Evolutionary conservation across 1,139 yeast species (phyloP).

Genomic region (Meyerozyma carpophila): DNA sequence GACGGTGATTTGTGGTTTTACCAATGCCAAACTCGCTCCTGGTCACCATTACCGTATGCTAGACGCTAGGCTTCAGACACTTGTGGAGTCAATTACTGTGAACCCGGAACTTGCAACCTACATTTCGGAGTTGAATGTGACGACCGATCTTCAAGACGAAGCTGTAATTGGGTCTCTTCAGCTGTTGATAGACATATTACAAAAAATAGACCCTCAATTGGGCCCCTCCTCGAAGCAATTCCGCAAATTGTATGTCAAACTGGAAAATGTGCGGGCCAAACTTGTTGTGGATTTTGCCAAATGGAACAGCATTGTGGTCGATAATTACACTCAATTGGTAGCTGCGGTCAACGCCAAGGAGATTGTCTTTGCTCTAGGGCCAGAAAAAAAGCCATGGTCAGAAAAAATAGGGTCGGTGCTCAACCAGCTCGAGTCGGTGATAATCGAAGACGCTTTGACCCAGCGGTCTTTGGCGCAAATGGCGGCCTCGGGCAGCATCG

Average conservation of each 20-base stretch:
- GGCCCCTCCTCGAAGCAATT: not conserved
- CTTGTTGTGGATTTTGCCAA: not conserved
- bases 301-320: slow-evolving; percentile 5
- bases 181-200: not conserved
- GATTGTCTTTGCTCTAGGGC: slow-evolving; percentile 8
- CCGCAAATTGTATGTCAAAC: not conserved
- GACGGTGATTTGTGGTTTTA: slow-evolving; percentile 23
- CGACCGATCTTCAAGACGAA: slow-evolving; percentile 5
- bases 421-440: slow-evolving; percentile 5
- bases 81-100: slow-evolving; percentile 21
- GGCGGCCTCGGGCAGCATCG: slow-evolving; percentile 6
- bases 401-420: slow-evolving; percentile 5
- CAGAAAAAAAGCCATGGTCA: slow-evolving; percentile 5
- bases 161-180: not conserved
- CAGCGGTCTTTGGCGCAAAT: not conserved
- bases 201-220: not conserved
- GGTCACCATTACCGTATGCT: slow-evolving; percentile 18
- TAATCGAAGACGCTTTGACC: slow-evolving; percentile 8
- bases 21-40: slow-evolving; percentile 10
- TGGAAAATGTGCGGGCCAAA: not conserved
- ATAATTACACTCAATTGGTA: slow-evolving; percentile 8
- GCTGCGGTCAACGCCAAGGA: slow-evolving; percentile 5
- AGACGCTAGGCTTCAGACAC: slow-evolving; percentile 22
- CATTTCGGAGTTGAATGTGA: slow-evolving; percentile 19
- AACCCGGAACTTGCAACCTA: slow-evolving; percentile 21